Base-by-base conservation (phyloP, 495 filamentous ascomycete species). In the Trichoderma reesei region DNA sequence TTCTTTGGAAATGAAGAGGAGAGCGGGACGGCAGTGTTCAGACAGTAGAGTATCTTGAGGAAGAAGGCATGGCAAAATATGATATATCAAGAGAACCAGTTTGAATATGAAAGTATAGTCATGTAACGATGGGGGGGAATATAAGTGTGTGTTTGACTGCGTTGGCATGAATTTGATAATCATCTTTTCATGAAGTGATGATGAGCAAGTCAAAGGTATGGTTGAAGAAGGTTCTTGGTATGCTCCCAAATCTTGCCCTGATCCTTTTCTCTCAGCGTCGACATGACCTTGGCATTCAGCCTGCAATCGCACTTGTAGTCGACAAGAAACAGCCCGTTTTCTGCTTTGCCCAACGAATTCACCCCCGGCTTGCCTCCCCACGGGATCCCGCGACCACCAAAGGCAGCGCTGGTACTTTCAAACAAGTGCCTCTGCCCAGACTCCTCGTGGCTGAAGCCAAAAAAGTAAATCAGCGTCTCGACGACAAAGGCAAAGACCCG, bases 351-450 rank as follows among this genome's bases (percentile, higher is more conserved):
- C 39, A 63, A 14, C n/a, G 64, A 61, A 18, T 66, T 73, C 3
- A 70, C 60, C 3, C 67, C 74, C 26, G 62, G 51, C 62, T 69
- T 63, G 56, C 70, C 70, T 54, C 67, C 64, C 68, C 72, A 73
- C 20, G 62, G 39, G 13, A 70, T 46, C 1, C 73, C 74, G 6
- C 64, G 67, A 14, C 72, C 73, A 11, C 73, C 74, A 69, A 65
- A 76, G 20, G 63, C 64, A 18, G 65, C 72, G 41, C 73, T 75
- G n/a, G 74, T 76, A 11, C 66, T 41, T 59, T 70, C 64, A 65
- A 72, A 76, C 60, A 76, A 48, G 37, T 72, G 42, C 63, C 71
- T 67, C 67, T 75, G 69, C 37, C 64, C 72, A 7, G 71, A 69
- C 54, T 70, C 73, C 18, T 71, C 68, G 60, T 72, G 41, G 20